Base-by-base conservation (phyloP, 2,329 filamentous ascomycete species). In the Aspergillus brunneoviolaceus region DNA sequence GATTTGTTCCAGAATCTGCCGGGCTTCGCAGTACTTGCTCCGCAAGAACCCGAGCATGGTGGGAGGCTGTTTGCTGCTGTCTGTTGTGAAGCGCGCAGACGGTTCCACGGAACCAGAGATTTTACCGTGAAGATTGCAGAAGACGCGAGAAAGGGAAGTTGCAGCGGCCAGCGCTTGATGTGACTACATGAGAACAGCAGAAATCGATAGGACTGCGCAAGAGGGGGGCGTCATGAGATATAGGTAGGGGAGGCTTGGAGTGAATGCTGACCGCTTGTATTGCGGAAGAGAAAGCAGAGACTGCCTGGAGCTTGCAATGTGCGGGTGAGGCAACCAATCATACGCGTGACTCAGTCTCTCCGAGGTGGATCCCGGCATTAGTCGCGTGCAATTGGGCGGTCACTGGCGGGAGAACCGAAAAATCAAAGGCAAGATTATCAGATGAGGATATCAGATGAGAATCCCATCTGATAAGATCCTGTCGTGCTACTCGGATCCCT, bases 41-140 rank as follows among this genome's bases (percentile, higher is more conserved):
- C 35, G 55, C n/a, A 57, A 51, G 33, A 51, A 57, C 27, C 33
- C 49, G 48, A 45, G 55, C 55, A 57, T 57, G 55, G 49, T 57
- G 48, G 39, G 9, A 48, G 39, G 11, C 27, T 23, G 16, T 25
- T 35, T 2, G 35, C 35, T 29, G 33, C 51, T 27, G 23, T n/a
- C 10, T 10, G 27, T n/a, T n/a, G 6, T 19, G 16, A 31, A 9
- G 7, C 6, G n/a, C 23, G 6, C 14, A 23, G 4, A 19, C 39
- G n/a, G 39, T n/a, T 45, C 39, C 39, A 45, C 39, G 39, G 14
- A 45, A 45, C 39, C 39, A 45, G 39, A 19, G 19, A 19, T 19
- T 45, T 16, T 19, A 19, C 39, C 1, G 39, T 7, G 5, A 19
- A 16, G n/a, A 7, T 19, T 19, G 5, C 11, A 6, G 14, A 3